Base-by-base conservation (phyloP, 73 alveolate genomes). In the Paramecium octaurelia region DNA sequence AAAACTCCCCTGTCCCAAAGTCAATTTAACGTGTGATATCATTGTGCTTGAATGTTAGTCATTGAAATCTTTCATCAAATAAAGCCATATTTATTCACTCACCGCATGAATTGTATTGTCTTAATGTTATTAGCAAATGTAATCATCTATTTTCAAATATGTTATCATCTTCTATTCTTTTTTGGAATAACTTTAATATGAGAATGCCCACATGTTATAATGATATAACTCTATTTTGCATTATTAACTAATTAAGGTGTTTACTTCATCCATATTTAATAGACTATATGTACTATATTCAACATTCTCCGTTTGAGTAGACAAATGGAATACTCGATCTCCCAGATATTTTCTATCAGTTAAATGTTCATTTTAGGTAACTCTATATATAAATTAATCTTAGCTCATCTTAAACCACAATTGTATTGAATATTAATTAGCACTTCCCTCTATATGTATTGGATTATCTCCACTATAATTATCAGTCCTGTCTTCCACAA, bases 1-100 rank as follows among this genome's bases (percentile, higher is more conserved):
- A 42, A 29, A 75, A 38, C 88, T 75, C 35, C 88, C 88, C 35
- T 75, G 5, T 35, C 88, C 88, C 18, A 75, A 75, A 75, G 18
- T 75, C 6, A 75, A 38, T 35, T 16, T 75, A 9, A 75, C 21
- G 8, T 75, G 40, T 6, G 88, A 35, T n/a, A 75, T 21, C 29
- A 21, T 29, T 12, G 58, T 38, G 8, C 14, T 75, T 12, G 60
- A 38, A 12, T 16, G 18, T 20, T 29, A 12, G 18, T 75, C 59
- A 38, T 38, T 75, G 9, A 21, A 35, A 75, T 75, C 88, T 38
- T 29, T 42, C 38, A 35, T 29, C 38, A 75, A 75, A 75, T 75
- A 75, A 29, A 75, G 59, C 58, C 58, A 42, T 35, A 38, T 16
- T 20, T 75, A 12, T n/a, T 75, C 60, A 75, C 68, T 42, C 8